Base-by-base conservation (phyloP, 164 flowering plant species). In the Dillenia suffruticosa region DNA sequence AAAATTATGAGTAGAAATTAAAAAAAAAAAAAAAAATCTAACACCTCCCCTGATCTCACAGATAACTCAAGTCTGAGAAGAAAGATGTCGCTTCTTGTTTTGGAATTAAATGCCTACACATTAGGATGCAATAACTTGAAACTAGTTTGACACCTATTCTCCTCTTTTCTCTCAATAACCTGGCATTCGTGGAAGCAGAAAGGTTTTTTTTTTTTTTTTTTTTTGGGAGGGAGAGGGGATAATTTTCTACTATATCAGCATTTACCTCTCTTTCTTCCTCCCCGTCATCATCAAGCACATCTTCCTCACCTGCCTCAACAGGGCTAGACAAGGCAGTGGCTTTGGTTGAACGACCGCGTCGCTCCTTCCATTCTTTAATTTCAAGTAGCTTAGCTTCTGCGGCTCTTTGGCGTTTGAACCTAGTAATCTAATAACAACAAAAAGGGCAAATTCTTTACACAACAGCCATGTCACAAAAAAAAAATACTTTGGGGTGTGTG, bases 231-330 rank as follows among this genome's bases (percentile, higher is more conserved):
- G 32, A 5, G 32, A 3, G 26, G 2, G 40, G 40, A 2, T 4
- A 5, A 32, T 32, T 32, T 32, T 32, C 40, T 32, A 5, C 0
- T 32, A 40, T 46, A 59, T n/a, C 24, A 64, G 68, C 88, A 32
- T 7, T 64, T 47, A 95, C 99, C 97, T 92, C 98, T 11, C 98
- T 80, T 68, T 92, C 99, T 75, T 95, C 99, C 72, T 95, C 99
- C 48, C 90, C 87, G 76, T 88, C 92, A 69, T 90, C 97, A 78
- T 92, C 99, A 55, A 75, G 50, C 59, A 70, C 62, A 71, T 90
- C 98, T 66, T 95, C 97, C 68, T 88, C 99, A 51, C 83, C 96
- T 57, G 79, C 79, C 73, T 87, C 97, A 62, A 88, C 68, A 45
- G 98, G 96, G 67, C 87, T 70, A 16, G 97, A 89, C 52, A 89